A percentile compares a stretch with the other conserved stretches of the same genome.
phyloP scores from a whole-genome alignment of 768 basidiomycete genomes.

The Flagelloscypha sp. region DNA sequence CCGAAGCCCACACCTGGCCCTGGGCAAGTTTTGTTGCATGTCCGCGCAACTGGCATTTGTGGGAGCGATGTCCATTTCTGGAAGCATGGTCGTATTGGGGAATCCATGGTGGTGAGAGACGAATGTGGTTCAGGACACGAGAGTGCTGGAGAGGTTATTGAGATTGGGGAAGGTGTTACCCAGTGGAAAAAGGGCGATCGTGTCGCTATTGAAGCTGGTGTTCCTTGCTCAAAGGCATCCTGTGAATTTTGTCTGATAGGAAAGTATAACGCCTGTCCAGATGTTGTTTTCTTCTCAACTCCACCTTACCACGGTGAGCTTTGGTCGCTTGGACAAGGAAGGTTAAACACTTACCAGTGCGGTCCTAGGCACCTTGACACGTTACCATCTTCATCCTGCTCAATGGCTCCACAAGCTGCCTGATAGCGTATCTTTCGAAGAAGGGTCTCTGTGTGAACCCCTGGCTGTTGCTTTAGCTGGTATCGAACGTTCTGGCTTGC shows the following conservation, averaged over 20 bases:
- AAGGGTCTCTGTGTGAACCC: constrained; percentile 62
- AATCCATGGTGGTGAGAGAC: constrained; percentile 63
- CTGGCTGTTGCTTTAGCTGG: constrained; percentile 61
- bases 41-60: constrained; percentile 63
- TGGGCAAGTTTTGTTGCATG: constrained; percentile 59
- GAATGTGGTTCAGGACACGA: constrained; percentile 70
- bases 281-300: constrained; percentile 61
- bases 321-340: neutral
- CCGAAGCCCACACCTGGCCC: constrained; percentile 51
- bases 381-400: constrained; percentile 61
- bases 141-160: constrained; percentile 59
- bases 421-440: constrained; percentile 53
- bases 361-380: constrained; percentile 46
- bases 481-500: constrained; percentile 54
- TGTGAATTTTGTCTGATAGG: constrained; percentile 59
- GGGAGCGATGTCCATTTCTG: constrained; percentile 72
- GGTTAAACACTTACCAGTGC: neutral
- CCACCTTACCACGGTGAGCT: constrained; percentile 55
- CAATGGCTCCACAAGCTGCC: constrained; percentile 63
- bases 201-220: constrained; percentile 63
- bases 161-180: constrained; percentile 57
- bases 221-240: constrained; percentile 54
- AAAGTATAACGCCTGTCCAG: constrained; percentile 53
- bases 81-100: constrained; percentile 61
- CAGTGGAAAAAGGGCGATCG: constrained; percentile 63